Evolutionary conservation across 2,329 filamentous ascomycete species (phyloP), one percentile per base, ranked within the genome.

Genomic region (Ophiostoma sp.): DNA sequence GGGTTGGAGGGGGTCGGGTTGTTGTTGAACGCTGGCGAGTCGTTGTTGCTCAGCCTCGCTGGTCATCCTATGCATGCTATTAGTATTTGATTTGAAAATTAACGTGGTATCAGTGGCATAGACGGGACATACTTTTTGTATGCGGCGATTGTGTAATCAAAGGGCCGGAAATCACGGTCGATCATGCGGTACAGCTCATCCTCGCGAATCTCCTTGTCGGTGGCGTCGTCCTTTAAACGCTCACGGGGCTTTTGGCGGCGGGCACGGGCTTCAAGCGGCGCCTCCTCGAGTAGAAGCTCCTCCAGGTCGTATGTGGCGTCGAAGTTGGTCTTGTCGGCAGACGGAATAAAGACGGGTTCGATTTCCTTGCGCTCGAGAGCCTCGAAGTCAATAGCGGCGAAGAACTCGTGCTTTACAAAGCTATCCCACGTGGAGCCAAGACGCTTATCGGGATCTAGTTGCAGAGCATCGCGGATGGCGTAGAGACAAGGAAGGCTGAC

Each of bases 301-400:
- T 99, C 95, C 68, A 99, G 82, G 79, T 99, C 95, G 77, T 99
- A 98, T 0, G 95, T 99, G 4, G 95, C 95, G 79, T 99, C 95
- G 75, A 99, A 99, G 78, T 99, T 99, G 3, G 95, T 98, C 85
- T 99, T 99, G 67, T 98, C 95, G 70, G 93, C 94, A 0, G 94
- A 97, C 0, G 95, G 95, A 27, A 91, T 87, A 78, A 99, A 99
- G 3, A 98, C 88, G 0, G 95, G 95, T 75, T 94, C 90, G 64
- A 98, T 89, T 77, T 93, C 89, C 78, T 97, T 98, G 73, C 88
- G 84, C 78, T 97, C 92, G 48, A 99, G 81, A 0, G 89, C 89
- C 17, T 87, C 88, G 74, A 99, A 99, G 77, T 98, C 90, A 74
- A 98, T 87, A 2, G 86, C 82, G 57, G 89, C 86, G 83, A 99